A percentile compares a stretch with the other conserved stretches of the same genome.
These are phyloP conservation scores for Aspergillus taichungensis DNA, from an alignment of 495 filamentous ascomycete species.

Conservation along the genomic window DNA sequence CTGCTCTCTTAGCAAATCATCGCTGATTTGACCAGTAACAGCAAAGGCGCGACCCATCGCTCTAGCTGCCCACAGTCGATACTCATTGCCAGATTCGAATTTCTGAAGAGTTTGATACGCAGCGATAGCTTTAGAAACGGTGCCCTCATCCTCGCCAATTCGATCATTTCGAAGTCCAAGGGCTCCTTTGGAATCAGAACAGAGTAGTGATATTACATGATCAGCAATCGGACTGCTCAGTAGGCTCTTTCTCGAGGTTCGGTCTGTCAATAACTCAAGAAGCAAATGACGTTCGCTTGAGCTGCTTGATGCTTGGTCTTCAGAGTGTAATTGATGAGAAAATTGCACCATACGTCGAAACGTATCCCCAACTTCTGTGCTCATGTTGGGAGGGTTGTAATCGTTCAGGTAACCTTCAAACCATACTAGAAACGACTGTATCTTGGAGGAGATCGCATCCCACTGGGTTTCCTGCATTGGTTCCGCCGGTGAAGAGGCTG, in stretches of 20 bases:
- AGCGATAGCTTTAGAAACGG: slow-evolving; percentile 49
- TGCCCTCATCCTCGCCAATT: slow-evolving; percentile 51
- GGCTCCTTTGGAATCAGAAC: slow-evolving; percentile 56
- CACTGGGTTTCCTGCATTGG: slow-evolving; percentile 72
- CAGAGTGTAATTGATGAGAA: slow-evolving; percentile 46
- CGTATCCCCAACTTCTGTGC: slow-evolving; percentile 34
- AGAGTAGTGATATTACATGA: slow-evolving; percentile 64
- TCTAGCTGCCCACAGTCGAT: slow-evolving; percentile 74
- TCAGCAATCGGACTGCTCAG: slow-evolving; percentile 60
- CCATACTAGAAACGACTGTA: slow-evolving; percentile 61
- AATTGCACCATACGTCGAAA: slow-evolving; percentile 58
- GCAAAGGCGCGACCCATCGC: slow-evolving; percentile 80
- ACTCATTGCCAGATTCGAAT: slow-evolving; percentile 51
- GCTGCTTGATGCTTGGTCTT: slow-evolving; percentile 50
- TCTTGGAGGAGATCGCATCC: slow-evolving; percentile 56
- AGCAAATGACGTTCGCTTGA: slow-evolving; percentile 67
- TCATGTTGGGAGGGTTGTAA: slow-evolving; percentile 45
- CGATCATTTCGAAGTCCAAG: slow-evolving; percentile 48
- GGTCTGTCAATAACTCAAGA: slow-evolving; percentile 64
- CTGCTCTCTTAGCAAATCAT: slow-evolving; percentile 34
- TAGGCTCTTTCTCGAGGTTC: slow-evolving; percentile 48
- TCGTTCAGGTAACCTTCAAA: slow-evolving; percentile 51
- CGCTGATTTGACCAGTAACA: slow-evolving; percentile 53
- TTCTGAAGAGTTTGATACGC: slow-evolving; percentile 68
- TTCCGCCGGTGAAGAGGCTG: slow-evolving; percentile 55